These are phyloP conservation scores for Skeletonema potamos DNA, from an alignment of 108 stramenopile genomes.

Conservation along the genomic window DNA sequence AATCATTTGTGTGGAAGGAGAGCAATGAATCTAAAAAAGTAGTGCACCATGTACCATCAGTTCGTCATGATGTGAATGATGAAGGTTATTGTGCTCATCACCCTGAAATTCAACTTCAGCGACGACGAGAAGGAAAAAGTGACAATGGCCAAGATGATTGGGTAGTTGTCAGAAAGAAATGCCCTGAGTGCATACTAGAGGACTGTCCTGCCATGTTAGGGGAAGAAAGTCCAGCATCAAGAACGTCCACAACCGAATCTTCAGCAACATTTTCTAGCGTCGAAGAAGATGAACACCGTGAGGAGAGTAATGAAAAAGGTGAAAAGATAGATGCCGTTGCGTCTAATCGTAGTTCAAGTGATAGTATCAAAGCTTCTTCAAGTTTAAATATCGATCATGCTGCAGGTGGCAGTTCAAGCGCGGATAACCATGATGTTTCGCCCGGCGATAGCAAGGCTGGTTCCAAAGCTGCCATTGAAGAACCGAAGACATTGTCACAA, in stretches of 20 bases:
- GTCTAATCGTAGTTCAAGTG: background rate
- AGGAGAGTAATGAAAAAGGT: background rate
- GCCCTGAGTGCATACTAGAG: constrained; percentile 42
- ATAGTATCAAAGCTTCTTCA: background rate
- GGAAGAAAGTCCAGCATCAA: background rate
- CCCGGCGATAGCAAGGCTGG: background rate
- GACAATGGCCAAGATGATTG: constrained; percentile 4
- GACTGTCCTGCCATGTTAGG: constrained; percentile 33
- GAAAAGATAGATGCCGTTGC: background rate
- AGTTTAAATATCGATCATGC: background rate
- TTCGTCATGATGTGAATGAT: constrained; percentile 3
- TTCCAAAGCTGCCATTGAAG: background rate
- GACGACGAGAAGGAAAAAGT: constrained; percentile 3
- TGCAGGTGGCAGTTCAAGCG: background rate
- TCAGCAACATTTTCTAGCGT: background rate
- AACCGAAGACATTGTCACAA: constrained; percentile 29
- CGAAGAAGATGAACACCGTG: background rate
- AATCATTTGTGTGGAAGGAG: constrained; percentile 26
- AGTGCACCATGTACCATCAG: background rate
- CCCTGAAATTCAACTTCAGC: constrained; percentile 30
- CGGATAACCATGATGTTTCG: background rate
- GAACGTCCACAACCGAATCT: background rate
- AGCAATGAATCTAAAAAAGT: background rate
- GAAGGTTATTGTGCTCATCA: constrained; percentile 36
- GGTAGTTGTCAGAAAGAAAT: constrained; percentile 39